Percentiles rank a stretch among this genome's conserved stretches.
phyloP scores from a whole-genome alignment of 139 green algal genomes.

The Micromonas pusilla region DNA sequence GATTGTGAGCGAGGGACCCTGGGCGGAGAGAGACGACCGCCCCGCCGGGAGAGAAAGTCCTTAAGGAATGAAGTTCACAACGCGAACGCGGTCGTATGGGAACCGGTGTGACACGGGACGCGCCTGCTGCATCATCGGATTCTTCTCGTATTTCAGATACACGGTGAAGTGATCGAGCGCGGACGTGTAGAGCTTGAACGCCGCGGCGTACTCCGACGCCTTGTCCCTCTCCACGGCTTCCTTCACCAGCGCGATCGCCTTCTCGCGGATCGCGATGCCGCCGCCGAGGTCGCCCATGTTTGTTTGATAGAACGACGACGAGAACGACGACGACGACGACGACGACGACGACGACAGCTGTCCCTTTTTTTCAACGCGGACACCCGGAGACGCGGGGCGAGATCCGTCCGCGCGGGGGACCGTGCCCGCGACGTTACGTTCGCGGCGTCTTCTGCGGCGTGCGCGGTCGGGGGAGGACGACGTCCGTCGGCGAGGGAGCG shows the following conservation, averaged over 20 bases:
- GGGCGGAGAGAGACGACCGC: too few species aligned
- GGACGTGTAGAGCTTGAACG: constrained; percentile 59
- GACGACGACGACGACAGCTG: not conserved
- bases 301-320: too few species aligned
- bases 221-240: constrained; percentile 69
- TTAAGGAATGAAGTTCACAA: too few species aligned
- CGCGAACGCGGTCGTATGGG: too few species aligned
- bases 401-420: too few species aligned
- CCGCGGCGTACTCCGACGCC: constrained; percentile 59
- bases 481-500: not conserved
- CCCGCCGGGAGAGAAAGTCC: too few species aligned
- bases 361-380: not conserved
- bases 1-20: too few species aligned
- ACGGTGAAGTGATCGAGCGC: constrained; percentile 61
- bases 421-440: not conserved
- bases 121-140: constrained; percentile 56
- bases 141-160: constrained; percentile 90
- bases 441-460: not conserved
- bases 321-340: not conserved
- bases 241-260: constrained; percentile 71
- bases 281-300: not conserved
- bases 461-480: not conserved
- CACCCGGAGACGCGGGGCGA: too few species aligned
- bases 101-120: not conserved
- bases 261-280: constrained; percentile 57